Evolutionary conservation across 208 protist genomes (phyloP), one percentile per base, ranked within the genome.

Genomic region (Leishmania arabica): DNA sequence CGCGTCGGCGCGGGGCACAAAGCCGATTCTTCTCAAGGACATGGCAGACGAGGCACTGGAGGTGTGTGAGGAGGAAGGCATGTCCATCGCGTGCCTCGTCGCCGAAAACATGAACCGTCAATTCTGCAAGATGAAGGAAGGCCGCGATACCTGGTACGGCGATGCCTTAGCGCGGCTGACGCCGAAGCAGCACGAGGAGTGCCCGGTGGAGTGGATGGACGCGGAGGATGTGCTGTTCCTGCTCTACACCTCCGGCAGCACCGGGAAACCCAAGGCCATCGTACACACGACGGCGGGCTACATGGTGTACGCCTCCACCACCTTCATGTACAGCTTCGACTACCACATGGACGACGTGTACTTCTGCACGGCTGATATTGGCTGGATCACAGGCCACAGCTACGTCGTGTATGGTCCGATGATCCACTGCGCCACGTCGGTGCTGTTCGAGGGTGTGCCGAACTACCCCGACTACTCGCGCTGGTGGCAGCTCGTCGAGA

Each of bases 351-450:
- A 91, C 24, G 99, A 99, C 85, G 91, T 99, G n/a, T 99, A 98
- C 88, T 98, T 95, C 78, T 97, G 95, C 86, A 96, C 93, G 15
- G 94, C 92, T 4, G 95, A 98, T 80, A 87, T 96, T 74, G 97
- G 96, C 73, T 99, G 98, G 98, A 99, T 99, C 77, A 99, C 98
- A 11, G 99, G 99, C 51, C 99, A 99, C 89, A 95, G 92, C 56
- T 99, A 99, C 87, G 97, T 99, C 58, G 92, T 98, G 7, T 99
- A 99, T 86, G 99, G 99, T 72, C 99, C 99, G n/a, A 93, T 99
- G 62, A 77, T 93, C 51, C 98, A 99, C 89, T 96, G 98, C 74
- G 96, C 96, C 15, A 99, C 98, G 2, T 98, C 95, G 24, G 89
- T 99, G 47, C 87, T 99, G 42, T 99, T 98, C 83, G 98, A 99